Evolutionary conservation across 768 basidiomycete genomes (phyloP), one percentile per base, ranked within the genome.

Genomic region (Kwoniella sp.): DNA sequence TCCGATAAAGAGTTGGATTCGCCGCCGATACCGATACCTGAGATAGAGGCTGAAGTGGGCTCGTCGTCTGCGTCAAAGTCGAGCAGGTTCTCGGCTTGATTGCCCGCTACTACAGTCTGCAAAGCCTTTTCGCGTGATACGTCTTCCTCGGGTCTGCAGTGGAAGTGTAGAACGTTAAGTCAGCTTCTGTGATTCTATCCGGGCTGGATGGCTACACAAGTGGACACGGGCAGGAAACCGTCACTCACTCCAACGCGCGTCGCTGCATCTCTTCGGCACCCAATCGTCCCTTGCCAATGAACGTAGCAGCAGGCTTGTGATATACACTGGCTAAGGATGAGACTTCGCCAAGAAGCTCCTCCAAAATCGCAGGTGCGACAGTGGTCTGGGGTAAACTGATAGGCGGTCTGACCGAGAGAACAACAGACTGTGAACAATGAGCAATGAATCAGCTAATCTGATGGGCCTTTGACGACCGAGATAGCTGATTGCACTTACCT

Each of bases 231-330:
- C 22, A 30, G 24, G 5, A 12, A 19, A 15, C n/a, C 22, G 4
- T 19, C 2, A 77, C 79, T 62, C 53, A 80, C 79, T 80, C 79
- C 12, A 67, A 44, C 46, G 71, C 66, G n/a, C 74, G 55, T 64
- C 67, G 70, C 5, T 65, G 66, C 73, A 79, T 79, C 51, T 80
- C 79, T 21, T 77, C 77, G 1, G 76, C 79, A 24, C 80, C 89
- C 60, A 97, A 83, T 52, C 94, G 85, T 8, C 96, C 95, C 68
- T 87, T 87, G 0, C 95, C 96, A 60, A 99, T 86, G 73, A 99
- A 99, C 0, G 96, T 97, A 77, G 92, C 91, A 36, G 88, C 88
- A 0, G 96, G 96, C 79, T 96, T 97, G 82, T 99, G 96, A 77
- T 99, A 99, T 1, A 95, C 92, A 75, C 92, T 95, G 5, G 92